A percentile compares a stretch with the other conserved stretches of the same genome.
Conservation (phyloP, 1,284 basidiomycete genomes). For the Ceratobasidium sp. region DNA sequence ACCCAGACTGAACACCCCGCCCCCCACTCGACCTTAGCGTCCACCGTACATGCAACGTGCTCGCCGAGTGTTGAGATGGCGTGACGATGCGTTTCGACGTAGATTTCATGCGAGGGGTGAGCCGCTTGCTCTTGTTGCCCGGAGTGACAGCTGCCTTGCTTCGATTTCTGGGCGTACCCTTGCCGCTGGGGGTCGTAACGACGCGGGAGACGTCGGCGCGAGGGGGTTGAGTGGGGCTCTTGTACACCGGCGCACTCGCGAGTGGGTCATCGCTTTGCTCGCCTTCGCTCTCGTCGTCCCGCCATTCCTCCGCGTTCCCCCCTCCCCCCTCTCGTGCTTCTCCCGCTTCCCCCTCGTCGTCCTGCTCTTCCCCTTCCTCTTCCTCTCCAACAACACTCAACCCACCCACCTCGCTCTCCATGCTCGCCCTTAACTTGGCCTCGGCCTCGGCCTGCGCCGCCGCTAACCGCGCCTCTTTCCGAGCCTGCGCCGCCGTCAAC, state of each 20-base stretch:
- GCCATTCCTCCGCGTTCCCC: background rate
- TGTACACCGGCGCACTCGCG: background rate
- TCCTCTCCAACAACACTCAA: slow-evolving; percentile 35
- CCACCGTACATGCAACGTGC: background rate
- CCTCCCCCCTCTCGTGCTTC: background rate
- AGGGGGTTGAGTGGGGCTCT: background rate
- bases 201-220: background rate
- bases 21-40: slow-evolving; percentile 13
- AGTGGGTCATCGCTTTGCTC: slow-evolving; percentile 14
- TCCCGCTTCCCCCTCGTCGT: background rate
- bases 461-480: slow-evolving; percentile 28
- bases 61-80: background rate
- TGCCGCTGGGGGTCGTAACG: background rate
- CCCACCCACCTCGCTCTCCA: slow-evolving; percentile 4
- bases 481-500: slow-evolving; percentile 9
- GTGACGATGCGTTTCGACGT: background rate
- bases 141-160: background rate
- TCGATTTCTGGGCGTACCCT: background rate
- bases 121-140: background rate
- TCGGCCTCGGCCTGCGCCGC: slow-evolving; percentile 35
- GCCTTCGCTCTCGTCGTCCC: background rate
- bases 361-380: background rate
- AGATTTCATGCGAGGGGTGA: slow-evolving; percentile 9
- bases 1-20: background rate
- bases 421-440: slow-evolving; percentile 5